Percentiles rank a stretch among this genome's conserved stretches.
Conservation (phyloP, 2,329 filamentous ascomycete genomes). For the Chrysoporthe deuterocubensis region DNA sequence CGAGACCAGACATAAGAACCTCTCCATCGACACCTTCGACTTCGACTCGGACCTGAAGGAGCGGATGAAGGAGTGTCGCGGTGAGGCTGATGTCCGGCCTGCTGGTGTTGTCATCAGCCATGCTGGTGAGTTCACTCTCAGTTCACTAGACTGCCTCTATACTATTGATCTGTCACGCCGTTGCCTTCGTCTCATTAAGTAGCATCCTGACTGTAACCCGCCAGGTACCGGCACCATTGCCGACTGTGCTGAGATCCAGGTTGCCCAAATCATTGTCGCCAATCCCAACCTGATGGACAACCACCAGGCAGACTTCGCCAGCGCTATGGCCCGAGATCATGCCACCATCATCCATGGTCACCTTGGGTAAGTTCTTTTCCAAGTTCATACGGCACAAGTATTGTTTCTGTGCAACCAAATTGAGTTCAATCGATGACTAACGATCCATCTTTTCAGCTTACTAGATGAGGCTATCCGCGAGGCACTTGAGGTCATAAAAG, state of each 20-base stretch:
- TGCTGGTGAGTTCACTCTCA: slow-evolving; percentile 66
- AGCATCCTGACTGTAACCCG: not conserved
- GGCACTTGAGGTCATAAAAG: slow-evolving; percentile 28
- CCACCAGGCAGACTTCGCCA: slow-evolving; percentile 86
- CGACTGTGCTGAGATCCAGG: slow-evolving; percentile 73
- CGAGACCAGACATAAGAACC: slow-evolving; percentile 31
- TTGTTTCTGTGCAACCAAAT: not conserved
- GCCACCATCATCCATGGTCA: slow-evolving; percentile 73
- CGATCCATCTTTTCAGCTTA: slow-evolving; percentile 26
- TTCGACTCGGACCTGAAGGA: slow-evolving; percentile 66
- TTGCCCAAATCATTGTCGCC: slow-evolving; percentile 86
- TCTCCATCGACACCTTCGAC: slow-evolving; percentile 66
- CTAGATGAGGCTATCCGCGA: slow-evolving; percentile 34
- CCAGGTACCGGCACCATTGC: slow-evolving; percentile 88
- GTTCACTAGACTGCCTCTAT: not conserved
- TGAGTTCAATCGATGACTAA: not conserved
- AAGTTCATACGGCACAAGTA: not conserved
- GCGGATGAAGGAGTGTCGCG: slow-evolving; percentile 62
- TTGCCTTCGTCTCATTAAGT: slow-evolving; percentile 7
- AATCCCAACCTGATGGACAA: slow-evolving; percentile 84
- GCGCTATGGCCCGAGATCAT: slow-evolving; percentile 73
- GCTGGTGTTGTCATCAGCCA: slow-evolving; percentile 85
- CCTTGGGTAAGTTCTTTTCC: slow-evolving; percentile 58
- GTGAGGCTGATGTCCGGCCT: slow-evolving; percentile 47
- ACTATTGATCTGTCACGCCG: not conserved